These are phyloP conservation scores for Ilyonectria sp. DNA, from an alignment of 2,329 filamentous ascomycete species.

Conservation along the genomic window DNA sequence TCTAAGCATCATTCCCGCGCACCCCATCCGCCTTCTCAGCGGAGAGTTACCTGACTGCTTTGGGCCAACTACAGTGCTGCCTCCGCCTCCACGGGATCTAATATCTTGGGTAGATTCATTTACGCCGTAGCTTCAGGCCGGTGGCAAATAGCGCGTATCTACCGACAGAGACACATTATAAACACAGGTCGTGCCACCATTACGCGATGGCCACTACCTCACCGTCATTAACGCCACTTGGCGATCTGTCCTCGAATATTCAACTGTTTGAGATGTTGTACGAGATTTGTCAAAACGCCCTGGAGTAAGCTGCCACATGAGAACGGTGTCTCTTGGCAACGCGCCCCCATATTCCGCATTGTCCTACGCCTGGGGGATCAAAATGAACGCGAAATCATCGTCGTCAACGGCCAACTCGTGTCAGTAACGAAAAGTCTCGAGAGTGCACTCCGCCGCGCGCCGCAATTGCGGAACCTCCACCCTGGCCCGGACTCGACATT, in stretches of 20 bases:
- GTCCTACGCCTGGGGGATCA: not conserved
- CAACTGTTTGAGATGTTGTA: not conserved
- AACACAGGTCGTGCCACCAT: not conserved
- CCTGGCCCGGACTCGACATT: not conserved
- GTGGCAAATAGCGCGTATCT: not conserved
- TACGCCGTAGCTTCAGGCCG: not conserved
- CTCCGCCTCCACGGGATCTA: not conserved
- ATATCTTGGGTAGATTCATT: not conserved
- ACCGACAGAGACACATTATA: not conserved
- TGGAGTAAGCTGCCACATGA: not conserved
- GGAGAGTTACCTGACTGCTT: too few relatives aligned
- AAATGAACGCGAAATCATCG: not conserved
- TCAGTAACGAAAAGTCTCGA: not conserved
- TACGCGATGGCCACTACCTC: too few relatives aligned
- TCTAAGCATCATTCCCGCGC: too few relatives aligned
- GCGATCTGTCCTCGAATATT: not conserved
- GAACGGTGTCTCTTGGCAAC: not conserved
- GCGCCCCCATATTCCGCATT: not conserved
- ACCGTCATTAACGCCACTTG: not conserved
- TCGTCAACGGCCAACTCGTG: not conserved
- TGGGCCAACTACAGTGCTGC: too few relatives aligned
- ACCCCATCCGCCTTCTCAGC: too few relatives aligned
- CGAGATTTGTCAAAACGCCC: not conserved
- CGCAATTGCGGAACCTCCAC: not conserved
- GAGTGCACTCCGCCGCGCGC: not conserved